Conservation (phyloP, 805 yeast species). For the Kodamaea kaohsiungensis region DNA sequence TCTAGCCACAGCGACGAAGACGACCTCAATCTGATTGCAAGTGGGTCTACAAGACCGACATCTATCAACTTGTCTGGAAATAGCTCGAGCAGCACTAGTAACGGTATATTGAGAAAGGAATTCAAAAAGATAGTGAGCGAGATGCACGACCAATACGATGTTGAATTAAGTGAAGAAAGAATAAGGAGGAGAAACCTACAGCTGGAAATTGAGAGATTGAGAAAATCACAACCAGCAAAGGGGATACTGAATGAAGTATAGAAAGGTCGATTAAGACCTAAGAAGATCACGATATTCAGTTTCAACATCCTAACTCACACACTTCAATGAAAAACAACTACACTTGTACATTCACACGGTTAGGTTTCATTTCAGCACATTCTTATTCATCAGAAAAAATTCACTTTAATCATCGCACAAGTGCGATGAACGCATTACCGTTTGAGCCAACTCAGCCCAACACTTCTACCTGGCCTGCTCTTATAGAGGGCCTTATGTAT, state of each 20-base stretch:
- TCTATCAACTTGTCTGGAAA: constrained; percentile 10
- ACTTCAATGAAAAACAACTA: too few relatives aligned
- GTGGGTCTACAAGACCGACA: constrained; percentile 17
- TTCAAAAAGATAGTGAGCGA: constrained; percentile 65
- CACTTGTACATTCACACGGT: neutral
- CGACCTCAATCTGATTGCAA: constrained; percentile 17
- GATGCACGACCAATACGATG: constrained; percentile 61
- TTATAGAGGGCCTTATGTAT: neutral
- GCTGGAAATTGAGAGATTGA: constrained; percentile 9
- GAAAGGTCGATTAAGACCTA: too few relatives aligned
- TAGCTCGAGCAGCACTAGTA: constrained; percentile 33
- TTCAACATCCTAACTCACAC: neutral
- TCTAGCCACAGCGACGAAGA: constrained; percentile 18
- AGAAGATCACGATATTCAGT: too few relatives aligned
- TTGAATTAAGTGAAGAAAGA: constrained; percentile 57
- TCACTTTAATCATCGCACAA: neutral
- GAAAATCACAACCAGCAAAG: neutral
- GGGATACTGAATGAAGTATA: neutral
- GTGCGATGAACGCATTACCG: neutral
- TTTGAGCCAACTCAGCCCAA: neutral
- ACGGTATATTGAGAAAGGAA: constrained; percentile 63
- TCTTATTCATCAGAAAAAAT: neutral
- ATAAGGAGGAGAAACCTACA: constrained; percentile 44
- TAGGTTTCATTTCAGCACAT: neutral
- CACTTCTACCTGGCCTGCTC: neutral